Percentiles rank a stretch among this genome's conserved stretches.
These are phyloP conservation scores for Pichia sp. DNA, from an alignment of 1,139 yeast species.

Conservation along the genomic window DNA sequence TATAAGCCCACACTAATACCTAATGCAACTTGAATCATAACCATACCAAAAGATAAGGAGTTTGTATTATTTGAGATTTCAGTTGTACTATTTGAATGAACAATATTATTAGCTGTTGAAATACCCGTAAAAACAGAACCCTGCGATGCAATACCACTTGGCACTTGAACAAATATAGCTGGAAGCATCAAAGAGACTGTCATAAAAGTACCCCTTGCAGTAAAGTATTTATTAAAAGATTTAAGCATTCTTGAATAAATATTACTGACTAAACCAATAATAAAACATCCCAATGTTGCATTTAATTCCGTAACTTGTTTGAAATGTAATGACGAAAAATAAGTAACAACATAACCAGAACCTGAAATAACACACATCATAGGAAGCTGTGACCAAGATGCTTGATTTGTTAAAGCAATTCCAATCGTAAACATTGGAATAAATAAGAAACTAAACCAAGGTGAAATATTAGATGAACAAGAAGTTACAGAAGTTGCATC, in stretches of 20 bases:
- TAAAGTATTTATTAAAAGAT: slow-evolving; percentile 22
- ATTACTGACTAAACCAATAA: slow-evolving; percentile 85
- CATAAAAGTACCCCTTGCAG: slow-evolving; percentile 45
- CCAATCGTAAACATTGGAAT: slow-evolving; percentile 73
- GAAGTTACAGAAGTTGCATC: slow-evolving; percentile 62
- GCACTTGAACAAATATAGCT: slow-evolving; percentile 90
- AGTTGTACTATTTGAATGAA: slow-evolving; percentile 30
- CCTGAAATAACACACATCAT: slow-evolving; percentile 72
- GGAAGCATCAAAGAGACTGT: slow-evolving; percentile 96
- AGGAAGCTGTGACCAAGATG: slow-evolving; percentile 70
- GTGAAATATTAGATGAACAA: slow-evolving; percentile 48
- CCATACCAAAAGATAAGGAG: slow-evolving; percentile 60
- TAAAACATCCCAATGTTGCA: slow-evolving; percentile 84
- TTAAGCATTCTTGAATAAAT: slow-evolving; percentile 79
- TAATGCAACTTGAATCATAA: slow-evolving; percentile 88
- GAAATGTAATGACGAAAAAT: slow-evolving; percentile 73
- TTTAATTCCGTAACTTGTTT: slow-evolving; percentile 71
- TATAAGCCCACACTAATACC: slow-evolving; percentile 93
- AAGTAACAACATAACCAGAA: slow-evolving; percentile 78
- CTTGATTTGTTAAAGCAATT: slow-evolving; percentile 81
- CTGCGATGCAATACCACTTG: slow-evolving; percentile 89
- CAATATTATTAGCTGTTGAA: slow-evolving; percentile 64
- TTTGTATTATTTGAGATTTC: slow-evolving; percentile 25
- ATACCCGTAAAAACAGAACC: slow-evolving; percentile 79
- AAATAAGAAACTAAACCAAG: slow-evolving; percentile 68